These are phyloP conservation scores for Penicillium canescens DNA, from an alignment of 495 filamentous ascomycete genomes.

Conservation along the genomic window DNA sequence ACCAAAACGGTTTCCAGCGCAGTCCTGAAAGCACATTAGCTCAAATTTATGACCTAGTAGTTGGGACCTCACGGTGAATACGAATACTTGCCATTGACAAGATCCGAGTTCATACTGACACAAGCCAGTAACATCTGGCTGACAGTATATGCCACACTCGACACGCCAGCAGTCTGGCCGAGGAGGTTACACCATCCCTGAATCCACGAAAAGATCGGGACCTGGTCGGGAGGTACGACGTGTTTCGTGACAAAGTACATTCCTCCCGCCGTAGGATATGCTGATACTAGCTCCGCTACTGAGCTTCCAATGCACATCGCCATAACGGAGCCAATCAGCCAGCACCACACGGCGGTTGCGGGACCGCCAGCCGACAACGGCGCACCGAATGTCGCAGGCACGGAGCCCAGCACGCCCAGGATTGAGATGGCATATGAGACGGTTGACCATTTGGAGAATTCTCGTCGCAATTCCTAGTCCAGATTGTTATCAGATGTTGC, in stretches of 20 bases:
- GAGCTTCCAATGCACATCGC: conserved; percentile 67
- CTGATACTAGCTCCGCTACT: conserved; percentile 62
- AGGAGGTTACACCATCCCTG: conserved; percentile 65
- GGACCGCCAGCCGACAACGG: conserved; percentile 67
- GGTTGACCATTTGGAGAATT: conserved; percentile 75
- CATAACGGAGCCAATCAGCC: conserved; percentile 69
- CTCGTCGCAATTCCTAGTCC: conserved; percentile 57
- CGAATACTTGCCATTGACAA: conserved; percentile 43
- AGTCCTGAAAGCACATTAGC: conserved; percentile 43
- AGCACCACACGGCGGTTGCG: conserved; percentile 71
- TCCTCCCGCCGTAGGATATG: conserved; percentile 63
- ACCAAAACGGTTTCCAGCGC: conserved; percentile 64
- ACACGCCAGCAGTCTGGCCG: conserved; percentile 60
- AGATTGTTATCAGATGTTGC: conserved; percentile 4
- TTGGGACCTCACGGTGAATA: conserved; percentile 45
- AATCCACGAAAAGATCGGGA: conserved; percentile 60
- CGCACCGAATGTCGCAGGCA: conserved; percentile 66
- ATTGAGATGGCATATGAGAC: conserved; percentile 75
- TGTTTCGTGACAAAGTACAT: conserved; percentile 68
- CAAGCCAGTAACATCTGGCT: conserved; percentile 59
- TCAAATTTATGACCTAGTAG: background rate
- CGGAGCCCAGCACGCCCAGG: conserved; percentile 66
- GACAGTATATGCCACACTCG: conserved; percentile 57
- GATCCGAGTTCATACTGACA: conserved; percentile 56
- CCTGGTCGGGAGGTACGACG: conserved; percentile 57